phyloP scores from a whole-genome alignment of 2,329 filamentous ascomycete species.

The Aspergillus tanneri region DNA sequence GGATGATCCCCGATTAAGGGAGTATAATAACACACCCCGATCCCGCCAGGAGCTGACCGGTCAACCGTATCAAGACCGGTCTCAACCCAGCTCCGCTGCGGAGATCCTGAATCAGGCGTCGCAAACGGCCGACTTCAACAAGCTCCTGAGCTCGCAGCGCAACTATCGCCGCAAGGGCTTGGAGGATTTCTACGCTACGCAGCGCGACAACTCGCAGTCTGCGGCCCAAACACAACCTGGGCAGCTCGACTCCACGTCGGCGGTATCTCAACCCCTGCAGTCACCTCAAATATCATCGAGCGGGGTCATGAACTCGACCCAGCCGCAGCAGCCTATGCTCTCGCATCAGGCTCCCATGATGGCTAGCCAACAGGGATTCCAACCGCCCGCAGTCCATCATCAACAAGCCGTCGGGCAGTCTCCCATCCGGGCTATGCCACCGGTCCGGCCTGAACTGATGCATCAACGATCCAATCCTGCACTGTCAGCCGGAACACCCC shows the following conservation, averaged over 20 bases:
- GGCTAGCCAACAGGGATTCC: slow-evolving; percentile 61
- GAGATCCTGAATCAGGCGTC: slow-evolving; percentile 85
- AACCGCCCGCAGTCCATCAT: slow-evolving; percentile 54
- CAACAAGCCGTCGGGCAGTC: slow-evolving; percentile 59
- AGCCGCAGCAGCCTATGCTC: slow-evolving; percentile 38
- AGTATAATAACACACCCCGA: slow-evolving; percentile 79
- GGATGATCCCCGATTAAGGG: slow-evolving; percentile 72
- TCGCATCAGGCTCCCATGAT: slow-evolving; percentile 48
- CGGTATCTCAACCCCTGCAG: slow-evolving; percentile 41
- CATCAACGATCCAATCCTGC: slow-evolving; percentile 63
- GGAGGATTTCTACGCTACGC: slow-evolving; percentile 76
- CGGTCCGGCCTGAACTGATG: slow-evolving; percentile 61
- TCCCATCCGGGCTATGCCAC: slow-evolving; percentile 68
- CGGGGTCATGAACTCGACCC: slow-evolving; percentile 35
- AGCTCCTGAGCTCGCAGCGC: slow-evolving; percentile 75
- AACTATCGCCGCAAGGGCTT: slow-evolving; percentile 76
- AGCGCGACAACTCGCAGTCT: slow-evolving; percentile 72
- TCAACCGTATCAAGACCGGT: slow-evolving; percentile 82
- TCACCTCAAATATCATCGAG: slow-evolving; percentile 38
- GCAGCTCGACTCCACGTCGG: slow-evolving; percentile 35
- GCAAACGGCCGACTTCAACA: slow-evolving; percentile 88
- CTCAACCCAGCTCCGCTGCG: slow-evolving; percentile 68
- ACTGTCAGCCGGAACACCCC: slow-evolving; percentile 50
- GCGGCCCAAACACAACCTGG: slow-evolving; percentile 32
- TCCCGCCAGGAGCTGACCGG: slow-evolving; percentile 88